Evolutionary conservation across 768 basidiomycete species (phyloP).

Genomic region (Russula foetens): DNA sequence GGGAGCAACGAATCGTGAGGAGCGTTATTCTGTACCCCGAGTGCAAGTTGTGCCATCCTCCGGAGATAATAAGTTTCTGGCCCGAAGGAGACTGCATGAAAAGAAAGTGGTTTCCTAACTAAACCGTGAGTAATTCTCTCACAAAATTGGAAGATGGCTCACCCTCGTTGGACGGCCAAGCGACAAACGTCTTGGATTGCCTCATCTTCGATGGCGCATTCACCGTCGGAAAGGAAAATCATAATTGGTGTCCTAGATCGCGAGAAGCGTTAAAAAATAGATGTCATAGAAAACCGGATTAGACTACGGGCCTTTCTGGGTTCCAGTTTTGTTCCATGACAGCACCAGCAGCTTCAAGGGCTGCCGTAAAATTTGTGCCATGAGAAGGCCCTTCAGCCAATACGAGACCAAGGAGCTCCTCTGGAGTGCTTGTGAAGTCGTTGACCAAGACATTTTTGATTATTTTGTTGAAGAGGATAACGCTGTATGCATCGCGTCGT

Average conservation of each 20-base stretch:
- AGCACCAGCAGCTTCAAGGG: conserved; percentile 30
- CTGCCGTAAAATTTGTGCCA: conserved; percentile 39
- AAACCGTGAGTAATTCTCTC: not conserved
- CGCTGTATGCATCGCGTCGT: conserved; percentile 48
- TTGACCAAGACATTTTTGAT: conserved; percentile 30
- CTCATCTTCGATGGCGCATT: conserved; percentile 33
- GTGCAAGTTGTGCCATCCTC: conserved; percentile 47
- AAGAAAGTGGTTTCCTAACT: conserved; percentile 44
- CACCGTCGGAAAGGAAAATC: conserved; percentile 52
- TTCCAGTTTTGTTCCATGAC: conserved; percentile 44
- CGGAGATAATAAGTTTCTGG: conserved; percentile 28
- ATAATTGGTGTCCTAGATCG: conserved; percentile 38
- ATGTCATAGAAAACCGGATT: not conserved
- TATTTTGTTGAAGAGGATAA: conserved; percentile 37
- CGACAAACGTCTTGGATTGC: conserved; percentile 35
- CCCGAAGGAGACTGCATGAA: conserved; percentile 55
- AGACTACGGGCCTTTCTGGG: conserved; percentile 34
- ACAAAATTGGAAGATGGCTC: not conserved
- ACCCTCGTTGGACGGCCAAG: conserved; percentile 40
- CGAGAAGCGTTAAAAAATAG: not conserved
- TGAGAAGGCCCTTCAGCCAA: conserved; percentile 27
- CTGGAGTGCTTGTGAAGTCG: conserved; percentile 39
- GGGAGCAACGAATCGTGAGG: conserved; percentile 35
- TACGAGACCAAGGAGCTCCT: conserved; percentile 34
- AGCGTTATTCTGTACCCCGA: conserved; percentile 37